Base-by-base conservation (phyloP, 345 rosid species). In the Anacardium occidentale region DNA sequence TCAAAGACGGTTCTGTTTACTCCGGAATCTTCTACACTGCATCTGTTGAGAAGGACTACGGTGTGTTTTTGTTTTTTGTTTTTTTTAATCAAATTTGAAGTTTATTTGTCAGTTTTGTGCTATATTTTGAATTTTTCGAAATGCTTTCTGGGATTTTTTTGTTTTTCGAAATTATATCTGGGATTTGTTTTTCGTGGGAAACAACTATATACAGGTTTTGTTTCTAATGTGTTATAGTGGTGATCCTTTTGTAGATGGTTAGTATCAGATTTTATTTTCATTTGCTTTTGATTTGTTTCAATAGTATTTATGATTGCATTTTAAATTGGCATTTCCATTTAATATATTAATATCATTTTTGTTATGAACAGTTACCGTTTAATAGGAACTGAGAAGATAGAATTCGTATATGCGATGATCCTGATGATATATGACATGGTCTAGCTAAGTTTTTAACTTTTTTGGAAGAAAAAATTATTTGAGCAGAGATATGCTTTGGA, bases 11-110 rank as follows among this genome's bases (percentile, higher is more conserved):
- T 57, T 90, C 98, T 47, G 85, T 89, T 48, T 90, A 78, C 51
- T 89, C 96, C 42, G 98, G 98, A 21, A 74, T 82, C 70, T 89
- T 90, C 78, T 85, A 87, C 82, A 89, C 98, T 64, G 94, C 94
- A 51, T 91, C 92, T 73, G 75, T 87, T 65, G 91, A 88, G 29
- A 81, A 85, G 62, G 88, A 76, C n/a, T 84, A 77, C 34, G 90
- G 94, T 87, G 63, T 40, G 78, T 71, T 76, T 68, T 63, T 42
- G 17, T 66, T 21, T 2, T 56, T 29, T 29, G 3, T 29, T 29
- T 3, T 29, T 29, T 1, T 44, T 32, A 12, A 14, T 7, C 42
- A 68, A 10, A 2, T 11, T 64, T 59, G 9, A 40, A 52, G 21
- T 57, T 63, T 70, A n/a, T 56, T 14, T 13, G 15, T 29, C 17